Evolutionary conservation across 768 basidiomycete genomes (phyloP).

Genomic region (Lyophyllum semitale): DNA sequence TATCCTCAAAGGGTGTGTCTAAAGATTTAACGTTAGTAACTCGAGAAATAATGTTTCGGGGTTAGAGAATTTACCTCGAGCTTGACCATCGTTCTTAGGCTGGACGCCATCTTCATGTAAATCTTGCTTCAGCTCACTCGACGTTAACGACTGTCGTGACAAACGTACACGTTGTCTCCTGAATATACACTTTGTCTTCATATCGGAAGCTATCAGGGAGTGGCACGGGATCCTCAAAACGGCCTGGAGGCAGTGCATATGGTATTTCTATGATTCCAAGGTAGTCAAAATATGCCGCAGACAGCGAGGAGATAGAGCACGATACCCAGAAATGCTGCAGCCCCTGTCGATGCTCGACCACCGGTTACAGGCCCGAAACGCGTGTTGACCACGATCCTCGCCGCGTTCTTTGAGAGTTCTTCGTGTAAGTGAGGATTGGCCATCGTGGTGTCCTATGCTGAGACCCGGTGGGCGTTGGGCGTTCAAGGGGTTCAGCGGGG

Average conservation of each 20-base stretch:
- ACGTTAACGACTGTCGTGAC: not conserved
- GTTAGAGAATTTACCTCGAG: slow-evolving; percentile 39
- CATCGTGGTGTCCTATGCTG: not conserved
- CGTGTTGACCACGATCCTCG: slow-evolving; percentile 52
- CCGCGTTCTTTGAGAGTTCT: slow-evolving; percentile 45
- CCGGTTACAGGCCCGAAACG: slow-evolving; percentile 58
- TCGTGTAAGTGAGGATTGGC: slow-evolving; percentile 49
- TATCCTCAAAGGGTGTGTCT: slow-evolving; percentile 55
- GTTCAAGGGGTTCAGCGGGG: not conserved
- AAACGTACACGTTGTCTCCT: slow-evolving; percentile 56
- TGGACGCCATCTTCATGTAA: slow-evolving; percentile 53
- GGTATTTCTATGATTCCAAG: slow-evolving; percentile 56
- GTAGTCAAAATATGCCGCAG: not conserved
- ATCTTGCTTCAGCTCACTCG: not conserved
- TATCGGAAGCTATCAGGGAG: slow-evolving; percentile 59
- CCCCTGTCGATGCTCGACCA: slow-evolving; percentile 59
- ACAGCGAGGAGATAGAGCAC: not conserved
- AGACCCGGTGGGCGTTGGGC: not conserved
- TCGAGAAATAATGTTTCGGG: not conserved
- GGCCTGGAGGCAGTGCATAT: slow-evolving; percentile 64
- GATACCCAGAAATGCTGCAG: slow-evolving; percentile 66
- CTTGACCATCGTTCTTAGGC: slow-evolving; percentile 66
- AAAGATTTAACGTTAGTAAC: not conserved
- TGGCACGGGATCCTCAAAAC: slow-evolving; percentile 64
- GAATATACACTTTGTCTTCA: slow-evolving; percentile 58